Evolutionary conservation across 306 rosid species (phyloP).

Genomic region (Vigna unguiculata): DNA sequence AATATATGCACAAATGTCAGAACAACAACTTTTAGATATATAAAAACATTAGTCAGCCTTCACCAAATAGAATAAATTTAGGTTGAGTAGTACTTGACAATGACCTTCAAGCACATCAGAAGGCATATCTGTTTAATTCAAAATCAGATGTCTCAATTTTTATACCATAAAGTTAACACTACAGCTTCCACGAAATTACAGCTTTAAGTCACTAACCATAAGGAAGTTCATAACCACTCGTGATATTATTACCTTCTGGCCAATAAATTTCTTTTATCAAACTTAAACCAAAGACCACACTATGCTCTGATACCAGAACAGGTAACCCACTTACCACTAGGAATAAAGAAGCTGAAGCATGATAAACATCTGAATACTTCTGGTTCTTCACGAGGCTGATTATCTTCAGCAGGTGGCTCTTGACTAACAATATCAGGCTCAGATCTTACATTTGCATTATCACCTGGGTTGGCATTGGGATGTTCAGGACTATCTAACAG

Average conservation of each 20-base stretch:
- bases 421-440: slow-evolving; percentile 27
- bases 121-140: slow-evolving; percentile 32
- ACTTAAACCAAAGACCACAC: slow-evolving; percentile 26
- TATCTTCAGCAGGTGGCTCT: slow-evolving; percentile 35
- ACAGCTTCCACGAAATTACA: slow-evolving; percentile 16
- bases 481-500: slow-evolving; percentile 15
- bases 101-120: slow-evolving; percentile 29
- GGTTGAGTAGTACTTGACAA: slow-evolving; percentile 11
- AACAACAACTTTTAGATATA: not conserved
- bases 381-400: slow-evolving; percentile 41
- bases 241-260: not conserved
- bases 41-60: slow-evolving; percentile 2
- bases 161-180: not conserved
- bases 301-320: slow-evolving; percentile 7
- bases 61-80: slow-evolving; percentile 6
- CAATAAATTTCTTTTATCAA: not conserved
- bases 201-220: slow-evolving; percentile 31
- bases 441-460: slow-evolving; percentile 20
- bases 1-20: not conserved
- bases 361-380: slow-evolving; percentile 59
- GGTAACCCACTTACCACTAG: slow-evolving; percentile 42
- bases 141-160: slow-evolving; percentile 11
- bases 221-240: slow-evolving; percentile 25
- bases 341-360: slow-evolving; percentile 58
- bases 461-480: slow-evolving; percentile 32